These are phyloP conservation scores for Stellera chamaejasme DNA, from an alignment of 345 rosid genomes.

Conservation along the genomic window DNA sequence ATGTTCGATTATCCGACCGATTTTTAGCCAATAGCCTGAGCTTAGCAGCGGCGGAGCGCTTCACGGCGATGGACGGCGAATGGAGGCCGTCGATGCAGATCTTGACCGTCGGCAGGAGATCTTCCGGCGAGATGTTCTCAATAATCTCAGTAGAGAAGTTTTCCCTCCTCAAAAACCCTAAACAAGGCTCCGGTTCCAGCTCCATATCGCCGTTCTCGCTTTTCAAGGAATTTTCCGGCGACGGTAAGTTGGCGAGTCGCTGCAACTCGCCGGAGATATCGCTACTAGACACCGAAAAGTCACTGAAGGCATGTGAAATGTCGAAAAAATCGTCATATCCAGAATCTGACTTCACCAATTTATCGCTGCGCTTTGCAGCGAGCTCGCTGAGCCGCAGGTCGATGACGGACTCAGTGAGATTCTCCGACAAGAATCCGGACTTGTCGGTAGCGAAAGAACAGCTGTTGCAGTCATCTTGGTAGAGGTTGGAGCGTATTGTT, in stretches of 20 bases:
- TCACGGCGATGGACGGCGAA: constrained; percentile 37
- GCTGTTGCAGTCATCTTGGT: constrained; percentile 27
- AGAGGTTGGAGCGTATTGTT: constrained; percentile 56
- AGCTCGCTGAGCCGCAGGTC: constrained; percentile 83
- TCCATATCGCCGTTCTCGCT: neutral
- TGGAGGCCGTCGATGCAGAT: constrained; percentile 49
- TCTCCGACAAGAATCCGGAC: constrained; percentile 51
- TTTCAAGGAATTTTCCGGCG: constrained; percentile 14
- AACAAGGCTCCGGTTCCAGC: constrained; percentile 43
- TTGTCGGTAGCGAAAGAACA: constrained; percentile 33
- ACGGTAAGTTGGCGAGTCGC: constrained; percentile 44
- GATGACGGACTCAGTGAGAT: constrained; percentile 62
- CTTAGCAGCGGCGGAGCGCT: constrained; percentile 57
- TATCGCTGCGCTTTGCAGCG: constrained; percentile 24
- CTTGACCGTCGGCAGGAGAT: constrained; percentile 60
- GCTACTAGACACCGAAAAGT: constrained; percentile 51
- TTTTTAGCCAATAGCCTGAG: constrained; percentile 54
- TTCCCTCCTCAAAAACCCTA: constrained; percentile 48
- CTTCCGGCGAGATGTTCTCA: constrained; percentile 64
- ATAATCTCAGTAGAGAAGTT: constrained; percentile 53
- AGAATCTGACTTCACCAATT: constrained; percentile 27
- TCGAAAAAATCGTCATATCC: constrained; percentile 48
- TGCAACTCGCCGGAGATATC: constrained; percentile 67
- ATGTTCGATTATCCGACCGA: constrained; percentile 44
- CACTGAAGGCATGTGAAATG: constrained; percentile 67